Evolutionary conservation across 2,329 filamentous ascomycete genomes (phyloP).

Genomic region (Ceratocystiopsis minuta): DNA sequence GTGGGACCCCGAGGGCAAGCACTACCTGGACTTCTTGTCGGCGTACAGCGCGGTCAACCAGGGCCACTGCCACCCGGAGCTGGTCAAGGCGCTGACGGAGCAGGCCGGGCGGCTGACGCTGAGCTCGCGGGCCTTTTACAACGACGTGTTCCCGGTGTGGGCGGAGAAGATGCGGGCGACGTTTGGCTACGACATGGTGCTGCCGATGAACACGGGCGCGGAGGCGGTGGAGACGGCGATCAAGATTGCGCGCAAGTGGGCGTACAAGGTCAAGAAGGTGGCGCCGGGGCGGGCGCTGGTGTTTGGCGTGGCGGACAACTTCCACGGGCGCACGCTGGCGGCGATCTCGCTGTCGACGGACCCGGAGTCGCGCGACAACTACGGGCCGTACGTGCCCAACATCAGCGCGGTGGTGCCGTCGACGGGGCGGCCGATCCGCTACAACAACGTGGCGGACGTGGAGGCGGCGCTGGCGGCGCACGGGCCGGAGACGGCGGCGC

Average conservation of each 20-base stretch:
- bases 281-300: slow-evolving; percentile 68
- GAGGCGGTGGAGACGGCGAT: slow-evolving; percentile 92
- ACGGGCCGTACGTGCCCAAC: slow-evolving; percentile 84
- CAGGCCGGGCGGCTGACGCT: slow-evolving; percentile 81
- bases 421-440: slow-evolving; percentile 62
- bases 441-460: slow-evolving; percentile 69
- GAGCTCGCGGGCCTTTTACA: slow-evolving; percentile 91
- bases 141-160: slow-evolving; percentile 93
- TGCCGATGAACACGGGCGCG: slow-evolving; percentile 96
- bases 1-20: slow-evolving; percentile 90
- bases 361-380: slow-evolving; percentile 89
- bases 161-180: slow-evolving; percentile 77
- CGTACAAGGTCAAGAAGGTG: slow-evolving; percentile 89
- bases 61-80: slow-evolving; percentile 91
- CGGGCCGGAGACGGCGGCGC: slow-evolving; percentile 72
- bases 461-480: slow-evolving; percentile 63
- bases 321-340: slow-evolving; percentile 88
- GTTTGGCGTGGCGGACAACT: slow-evolving; percentile 77
- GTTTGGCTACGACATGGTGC: slow-evolving; percentile 93
- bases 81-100: slow-evolving; percentile 75
- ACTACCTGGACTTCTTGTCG: slow-evolving; percentile 95
- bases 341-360: slow-evolving; percentile 92
- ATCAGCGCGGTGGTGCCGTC: slow-evolving; percentile 62
- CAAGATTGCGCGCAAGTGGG: slow-evolving; percentile 95
- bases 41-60: slow-evolving; percentile 98